Conservation (phyloP, 805 yeast genomes). For the Zygoascus flipseniorum region DNA sequence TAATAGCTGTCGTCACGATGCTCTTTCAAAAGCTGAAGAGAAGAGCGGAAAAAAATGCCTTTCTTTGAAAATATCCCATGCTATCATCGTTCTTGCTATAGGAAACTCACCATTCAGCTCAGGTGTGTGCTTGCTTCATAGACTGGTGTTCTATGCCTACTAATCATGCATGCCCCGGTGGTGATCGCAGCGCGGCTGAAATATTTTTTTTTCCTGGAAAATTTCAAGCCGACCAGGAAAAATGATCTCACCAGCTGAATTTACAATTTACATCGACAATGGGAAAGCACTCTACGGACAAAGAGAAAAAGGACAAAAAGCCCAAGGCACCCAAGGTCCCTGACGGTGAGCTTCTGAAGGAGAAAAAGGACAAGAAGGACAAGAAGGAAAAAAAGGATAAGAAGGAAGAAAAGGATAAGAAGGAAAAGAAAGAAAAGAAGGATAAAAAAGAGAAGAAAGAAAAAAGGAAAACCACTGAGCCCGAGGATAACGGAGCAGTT, state of each 20-base stretch:
- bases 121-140: too few species aligned
- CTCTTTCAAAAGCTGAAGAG: too few species aligned
- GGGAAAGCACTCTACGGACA: constrained; percentile 13
- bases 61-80: too few species aligned
- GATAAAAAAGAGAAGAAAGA: constrained; percentile 27
- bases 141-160: too few species aligned
- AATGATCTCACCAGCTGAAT: not conserved
- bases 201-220: constrained; percentile 6
- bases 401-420: constrained; percentile 22
- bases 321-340: constrained; percentile 7
- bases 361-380: constrained; percentile 25
- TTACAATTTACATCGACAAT: not conserved
- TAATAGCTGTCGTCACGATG: too few species aligned
- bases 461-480: constrained; percentile 32
- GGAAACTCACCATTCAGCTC: too few species aligned
- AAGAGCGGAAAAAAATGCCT: too few species aligned
- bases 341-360: constrained; percentile 4
- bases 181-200: not conserved
- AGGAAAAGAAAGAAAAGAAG: constrained; percentile 22
- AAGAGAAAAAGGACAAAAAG: constrained; percentile 17
- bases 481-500: constrained; percentile 7
- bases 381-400: constrained; percentile 20
- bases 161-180: too few species aligned
- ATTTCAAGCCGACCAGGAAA: not conserved
- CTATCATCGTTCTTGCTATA: too few species aligned